A percentile compares a stretch with the other conserved stretches of the same genome.
These are phyloP conservation scores for Brettanomyces naardenensis DNA, from an alignment of 805 yeast species.

Conservation along the genomic window DNA sequence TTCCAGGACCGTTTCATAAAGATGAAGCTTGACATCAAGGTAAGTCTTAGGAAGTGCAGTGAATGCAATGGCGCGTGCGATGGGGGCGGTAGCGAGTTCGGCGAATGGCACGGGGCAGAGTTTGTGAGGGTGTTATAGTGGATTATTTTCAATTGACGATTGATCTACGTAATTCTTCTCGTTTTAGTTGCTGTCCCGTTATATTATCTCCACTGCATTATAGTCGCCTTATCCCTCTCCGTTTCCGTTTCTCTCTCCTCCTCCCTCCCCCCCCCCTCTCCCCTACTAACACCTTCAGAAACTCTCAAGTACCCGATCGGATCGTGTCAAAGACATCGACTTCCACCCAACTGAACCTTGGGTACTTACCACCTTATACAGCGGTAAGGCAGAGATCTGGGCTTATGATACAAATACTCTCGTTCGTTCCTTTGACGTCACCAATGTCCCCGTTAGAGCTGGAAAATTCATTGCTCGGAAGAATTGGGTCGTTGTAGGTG, in stretches of 20 bases:
- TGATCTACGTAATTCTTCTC: no score
- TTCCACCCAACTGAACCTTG: slow-evolving; percentile 98
- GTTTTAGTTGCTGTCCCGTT: no score
- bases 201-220: no score
- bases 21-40: slow-evolving; percentile 47
- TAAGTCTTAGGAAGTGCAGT: no score
- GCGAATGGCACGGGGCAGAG: no score
- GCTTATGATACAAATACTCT: slow-evolving; percentile 79
- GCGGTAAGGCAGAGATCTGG: slow-evolving; percentile 90
- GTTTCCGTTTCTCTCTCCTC: neutral
- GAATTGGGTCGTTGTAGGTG: slow-evolving; percentile 94
- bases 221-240: no score
- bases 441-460: slow-evolving; percentile 94
- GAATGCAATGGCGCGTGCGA: no score
- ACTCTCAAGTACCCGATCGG: slow-evolving; percentile 84
- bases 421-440: slow-evolving; percentile 86
- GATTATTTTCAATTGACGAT: no score
- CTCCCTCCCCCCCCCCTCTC: neutral
- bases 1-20: no score
- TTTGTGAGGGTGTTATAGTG: no score
- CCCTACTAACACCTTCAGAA: slow-evolving; percentile 32
- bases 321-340: slow-evolving; percentile 95
- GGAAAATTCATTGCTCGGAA: slow-evolving; percentile 93
- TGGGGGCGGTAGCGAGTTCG: no score
- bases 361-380: slow-evolving; percentile 85